These are phyloP conservation scores for Ustilago bromivora DNA, from an alignment of 1,284 basidiomycete genomes.

Conservation along the genomic window DNA sequence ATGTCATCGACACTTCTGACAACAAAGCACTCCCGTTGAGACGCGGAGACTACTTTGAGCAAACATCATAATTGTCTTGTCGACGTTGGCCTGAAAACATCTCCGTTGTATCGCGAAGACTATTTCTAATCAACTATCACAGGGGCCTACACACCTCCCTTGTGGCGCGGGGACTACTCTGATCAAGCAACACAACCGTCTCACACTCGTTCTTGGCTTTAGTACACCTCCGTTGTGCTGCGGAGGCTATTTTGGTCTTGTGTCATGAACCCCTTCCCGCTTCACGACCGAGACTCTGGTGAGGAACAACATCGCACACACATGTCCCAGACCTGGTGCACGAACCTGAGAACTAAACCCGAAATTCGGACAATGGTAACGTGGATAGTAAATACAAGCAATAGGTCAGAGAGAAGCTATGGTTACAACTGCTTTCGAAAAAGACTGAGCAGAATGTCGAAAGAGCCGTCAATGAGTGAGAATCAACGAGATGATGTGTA, in stretches of 20 bases:
- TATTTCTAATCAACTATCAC: no score
- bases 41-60: no score
- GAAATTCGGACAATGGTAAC: neutral
- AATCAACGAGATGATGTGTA: neutral
- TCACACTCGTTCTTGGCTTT: no score
- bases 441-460: conserved; percentile 2
- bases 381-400: conserved; percentile 8
- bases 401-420: conserved; percentile 4
- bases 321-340: neutral
- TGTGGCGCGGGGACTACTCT: neutral
- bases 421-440: conserved; percentile 7
- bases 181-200: no score
- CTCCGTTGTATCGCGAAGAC: no score
- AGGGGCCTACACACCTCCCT: neutral
- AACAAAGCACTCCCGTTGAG: no score
- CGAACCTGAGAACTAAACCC: neutral
- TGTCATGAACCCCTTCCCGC: neutral
- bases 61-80: no score
- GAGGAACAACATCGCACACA: neutral
- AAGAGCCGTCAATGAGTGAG: neutral
- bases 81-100: no score
- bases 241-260: neutral
- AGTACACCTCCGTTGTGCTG: neutral
- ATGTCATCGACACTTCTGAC: no score
- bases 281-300: neutral